Percentiles rank a stretch among this genome's conserved stretches.
Conservation (phyloP, 2,329 filamentous ascomycete species). For the Lachnellula willkommii region DNA sequence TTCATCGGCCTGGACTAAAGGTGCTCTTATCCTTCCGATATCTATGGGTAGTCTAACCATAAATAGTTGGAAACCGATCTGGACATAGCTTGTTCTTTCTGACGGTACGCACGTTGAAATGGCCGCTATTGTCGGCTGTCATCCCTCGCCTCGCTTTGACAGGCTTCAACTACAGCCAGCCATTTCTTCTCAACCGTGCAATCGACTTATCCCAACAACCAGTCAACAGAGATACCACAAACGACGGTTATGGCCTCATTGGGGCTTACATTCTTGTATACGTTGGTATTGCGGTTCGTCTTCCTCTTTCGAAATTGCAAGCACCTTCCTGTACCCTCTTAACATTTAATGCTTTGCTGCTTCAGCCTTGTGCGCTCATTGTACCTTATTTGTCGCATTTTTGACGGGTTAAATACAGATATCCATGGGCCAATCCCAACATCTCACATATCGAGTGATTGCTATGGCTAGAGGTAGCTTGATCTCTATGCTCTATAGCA, state of each 20-base stretch:
- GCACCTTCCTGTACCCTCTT: background rate
- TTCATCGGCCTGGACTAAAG: slow-evolving; percentile 3
- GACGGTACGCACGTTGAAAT: slow-evolving; percentile 2
- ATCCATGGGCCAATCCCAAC: slow-evolving; percentile 14
- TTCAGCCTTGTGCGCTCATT: no score
- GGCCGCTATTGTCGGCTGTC: slow-evolving; percentile 8
- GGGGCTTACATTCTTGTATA: slow-evolving; percentile 12
- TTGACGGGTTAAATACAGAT: background rate
- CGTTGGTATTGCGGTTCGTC: slow-evolving; percentile 9
- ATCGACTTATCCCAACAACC: slow-evolving; percentile 4
- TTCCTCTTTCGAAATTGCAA: background rate
- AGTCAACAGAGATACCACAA: background rate
- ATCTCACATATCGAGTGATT: slow-evolving; percentile 18
- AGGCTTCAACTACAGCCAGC: slow-evolving; percentile 12
- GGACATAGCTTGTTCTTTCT: slow-evolving; percentile 1
- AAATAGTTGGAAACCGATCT: background rate
- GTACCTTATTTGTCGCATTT: no score
- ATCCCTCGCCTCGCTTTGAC: slow-evolving; percentile 15
- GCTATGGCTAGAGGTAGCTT: slow-evolving; percentile 23
- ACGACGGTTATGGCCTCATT: slow-evolving; percentile 10
- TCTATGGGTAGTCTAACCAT: background rate
- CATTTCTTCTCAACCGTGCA: slow-evolving; percentile 9
- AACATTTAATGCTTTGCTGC: background rate
- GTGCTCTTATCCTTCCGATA: background rate
- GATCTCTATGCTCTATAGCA: slow-evolving; percentile 24